Conservation (phyloP, 352 stramenopile genomes). For the Globisporangium yorkense region DNA sequence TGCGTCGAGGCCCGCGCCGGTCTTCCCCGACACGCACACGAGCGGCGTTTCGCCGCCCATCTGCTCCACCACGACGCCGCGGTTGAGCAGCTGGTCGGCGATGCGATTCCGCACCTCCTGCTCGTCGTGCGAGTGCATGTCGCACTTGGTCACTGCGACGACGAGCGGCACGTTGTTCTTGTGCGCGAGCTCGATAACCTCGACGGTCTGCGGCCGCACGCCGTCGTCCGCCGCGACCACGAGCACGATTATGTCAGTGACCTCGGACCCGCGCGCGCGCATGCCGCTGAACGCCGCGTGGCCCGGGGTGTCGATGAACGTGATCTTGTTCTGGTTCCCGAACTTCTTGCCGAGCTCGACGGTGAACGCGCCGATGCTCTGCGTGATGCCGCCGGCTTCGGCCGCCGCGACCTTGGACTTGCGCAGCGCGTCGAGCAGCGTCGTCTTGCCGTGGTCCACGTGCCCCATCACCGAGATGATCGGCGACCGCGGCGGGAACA, state of each 20-base stretch:
- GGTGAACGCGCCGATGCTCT: conserved; percentile 97
- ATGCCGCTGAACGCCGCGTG: conserved; percentile 99
- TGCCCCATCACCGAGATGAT: conserved; percentile 99
- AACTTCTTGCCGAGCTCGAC: conserved; percentile 90
- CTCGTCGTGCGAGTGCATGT: conserved; percentile 83
- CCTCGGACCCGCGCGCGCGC: conserved; percentile 93
- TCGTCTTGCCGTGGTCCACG: conserved; percentile 99
- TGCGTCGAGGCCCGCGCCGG: conserved; percentile 90
- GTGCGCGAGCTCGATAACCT: conserved; percentile 92
- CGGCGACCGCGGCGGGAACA: conserved; percentile 70
- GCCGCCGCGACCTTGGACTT: conserved; percentile 89
- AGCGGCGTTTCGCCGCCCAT: conserved; percentile 92
- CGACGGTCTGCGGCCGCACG: conserved; percentile 96
- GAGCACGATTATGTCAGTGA: conserved; percentile 97
- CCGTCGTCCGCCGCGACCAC: conserved; percentile 98
- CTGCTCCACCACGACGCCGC: conserved; percentile 93
- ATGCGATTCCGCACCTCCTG: conserved; percentile 63
- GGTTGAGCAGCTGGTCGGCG: conserved; percentile 85
- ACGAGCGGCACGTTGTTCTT: conserved; percentile 95
- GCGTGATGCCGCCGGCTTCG: conserved; percentile 99
- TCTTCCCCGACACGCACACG: conserved; percentile 96
- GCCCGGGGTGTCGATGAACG: conserved; percentile 99
- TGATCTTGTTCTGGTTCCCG: conserved; percentile 65
- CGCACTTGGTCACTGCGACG: conserved; percentile 97
- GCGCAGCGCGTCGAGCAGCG: conserved; percentile 93